A percentile compares a stretch with the other conserved stretches of the same genome.
Evolutionary conservation across 305 asterid species (phyloP).

Genomic region (Coffea humblotiana): DNA sequence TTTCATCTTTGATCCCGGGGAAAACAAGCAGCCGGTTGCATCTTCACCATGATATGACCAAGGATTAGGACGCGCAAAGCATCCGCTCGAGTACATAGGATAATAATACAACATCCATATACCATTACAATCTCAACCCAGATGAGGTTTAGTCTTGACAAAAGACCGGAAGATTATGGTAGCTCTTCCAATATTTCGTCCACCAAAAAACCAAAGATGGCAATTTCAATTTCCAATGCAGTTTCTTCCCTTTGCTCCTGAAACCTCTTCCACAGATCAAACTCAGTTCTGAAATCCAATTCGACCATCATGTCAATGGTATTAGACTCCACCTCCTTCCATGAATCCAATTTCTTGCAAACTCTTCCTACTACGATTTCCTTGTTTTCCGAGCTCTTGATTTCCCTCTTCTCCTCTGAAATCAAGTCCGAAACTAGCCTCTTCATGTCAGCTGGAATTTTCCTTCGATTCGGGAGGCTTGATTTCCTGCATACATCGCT

Average conservation of each 20-base stretch:
- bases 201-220: constrained; percentile 37
- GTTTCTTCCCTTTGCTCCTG: constrained; percentile 38
- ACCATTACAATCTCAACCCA: constrained; percentile 7
- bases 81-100: neutral
- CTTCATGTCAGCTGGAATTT: constrained; percentile 28
- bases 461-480: constrained; percentile 17
- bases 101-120: constrained; percentile 1
- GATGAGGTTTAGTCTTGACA: too few species aligned
- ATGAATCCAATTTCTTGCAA: constrained; percentile 48
- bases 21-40: neutral
- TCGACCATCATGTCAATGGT: constrained; percentile 63
- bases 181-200: constrained; percentile 44
- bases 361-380: constrained; percentile 42
- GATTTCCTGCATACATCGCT: constrained; percentile 34
- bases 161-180: neutral
- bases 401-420: constrained; percentile 38
- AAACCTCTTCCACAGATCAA: constrained; percentile 36
- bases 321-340: constrained; percentile 46
- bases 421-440: constrained; percentile 51
- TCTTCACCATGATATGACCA: neutral
- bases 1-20: neutral
- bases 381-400: constrained; percentile 19
- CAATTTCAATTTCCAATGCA: constrained; percentile 40
- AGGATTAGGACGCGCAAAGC: neutral
- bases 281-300: constrained; percentile 41